phyloP scores from a whole-genome alignment of 305 asterid genomes.

The Rubia peregrina region DNA sequence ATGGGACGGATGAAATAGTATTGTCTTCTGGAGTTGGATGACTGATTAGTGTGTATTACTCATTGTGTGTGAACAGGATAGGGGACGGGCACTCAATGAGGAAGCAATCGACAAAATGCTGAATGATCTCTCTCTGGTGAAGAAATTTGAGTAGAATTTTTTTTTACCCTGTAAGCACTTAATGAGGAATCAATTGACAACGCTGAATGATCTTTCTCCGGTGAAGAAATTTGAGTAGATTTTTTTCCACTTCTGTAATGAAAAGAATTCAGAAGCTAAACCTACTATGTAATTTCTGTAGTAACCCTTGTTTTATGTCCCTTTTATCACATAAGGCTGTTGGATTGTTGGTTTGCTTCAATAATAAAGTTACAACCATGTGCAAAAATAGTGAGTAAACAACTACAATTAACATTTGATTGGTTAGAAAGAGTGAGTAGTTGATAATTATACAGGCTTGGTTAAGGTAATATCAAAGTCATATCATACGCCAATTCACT shows the following conservation, averaged over 20 bases:
- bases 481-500: no score
- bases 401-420: no score
- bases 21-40: neutral
- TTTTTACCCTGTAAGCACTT: no score
- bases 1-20: neutral
- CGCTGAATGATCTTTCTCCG: conserved; percentile 60
- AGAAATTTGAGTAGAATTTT: no score
- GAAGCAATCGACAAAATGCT: conserved; percentile 85
- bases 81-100: conserved; percentile 69
- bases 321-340: neutral
- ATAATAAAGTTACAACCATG: no score
- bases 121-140: conserved; percentile 42
- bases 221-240: no score
- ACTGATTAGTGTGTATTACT: neutral
- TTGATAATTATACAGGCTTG: no score
- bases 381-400: no score
- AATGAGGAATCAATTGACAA: conserved; percentile 83
- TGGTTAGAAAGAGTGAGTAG: no score
- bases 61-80: conserved; percentile 41
- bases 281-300: neutral
- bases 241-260: no score
- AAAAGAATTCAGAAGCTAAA: neutral
- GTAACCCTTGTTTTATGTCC: neutral
- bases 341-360: neutral
- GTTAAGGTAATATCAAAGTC: no score